phyloP scores from a whole-genome alignment of 129 eudicot species.

The Tagetes patula region DNA sequence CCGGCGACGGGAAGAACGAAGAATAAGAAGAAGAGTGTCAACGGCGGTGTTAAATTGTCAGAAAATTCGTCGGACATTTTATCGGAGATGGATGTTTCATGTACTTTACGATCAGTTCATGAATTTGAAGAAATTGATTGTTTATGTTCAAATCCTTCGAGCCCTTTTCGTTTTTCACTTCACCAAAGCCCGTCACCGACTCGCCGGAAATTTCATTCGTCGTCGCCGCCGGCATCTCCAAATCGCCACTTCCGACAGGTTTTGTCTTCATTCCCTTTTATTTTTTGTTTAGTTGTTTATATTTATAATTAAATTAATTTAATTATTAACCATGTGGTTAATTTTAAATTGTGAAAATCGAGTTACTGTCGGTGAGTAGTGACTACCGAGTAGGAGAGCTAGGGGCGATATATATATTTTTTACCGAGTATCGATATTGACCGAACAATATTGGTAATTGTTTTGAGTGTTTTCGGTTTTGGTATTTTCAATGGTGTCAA shows the following conservation, averaged over 20 bases:
- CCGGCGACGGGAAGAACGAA: not conserved
- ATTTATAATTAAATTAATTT: not conserved
- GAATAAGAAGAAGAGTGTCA: not conserved
- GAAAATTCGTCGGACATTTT: constrained; percentile 45
- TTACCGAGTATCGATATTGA: too few relatives aligned
- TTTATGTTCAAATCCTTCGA: constrained; percentile 31
- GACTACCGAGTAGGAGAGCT: too few relatives aligned
- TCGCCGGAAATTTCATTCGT: constrained; percentile 50
- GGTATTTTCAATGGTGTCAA: too few relatives aligned
- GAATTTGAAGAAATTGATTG: constrained; percentile 29
- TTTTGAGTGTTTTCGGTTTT: too few relatives aligned
- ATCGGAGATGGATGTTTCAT: constrained; percentile 57
- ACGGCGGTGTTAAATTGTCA: constrained; percentile 30
- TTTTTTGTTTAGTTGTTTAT: not conserved
- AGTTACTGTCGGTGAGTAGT: not conserved
- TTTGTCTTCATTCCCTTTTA: constrained; percentile 6
- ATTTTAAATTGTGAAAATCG: not conserved
- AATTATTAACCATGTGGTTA: not conserved
- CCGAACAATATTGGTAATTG: too few relatives aligned
- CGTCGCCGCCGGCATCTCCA: constrained; percentile 70
- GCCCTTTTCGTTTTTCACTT: constrained; percentile 81
- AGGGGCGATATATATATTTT: too few relatives aligned
- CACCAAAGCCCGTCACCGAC: constrained; percentile 46
- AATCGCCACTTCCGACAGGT: constrained; percentile 49
- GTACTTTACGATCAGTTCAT: constrained; percentile 45